Evolutionary conservation across 805 yeast genomes (phyloP), one percentile per base, ranked within the genome.

Genomic region (Brettanomyces sp.): DNA sequence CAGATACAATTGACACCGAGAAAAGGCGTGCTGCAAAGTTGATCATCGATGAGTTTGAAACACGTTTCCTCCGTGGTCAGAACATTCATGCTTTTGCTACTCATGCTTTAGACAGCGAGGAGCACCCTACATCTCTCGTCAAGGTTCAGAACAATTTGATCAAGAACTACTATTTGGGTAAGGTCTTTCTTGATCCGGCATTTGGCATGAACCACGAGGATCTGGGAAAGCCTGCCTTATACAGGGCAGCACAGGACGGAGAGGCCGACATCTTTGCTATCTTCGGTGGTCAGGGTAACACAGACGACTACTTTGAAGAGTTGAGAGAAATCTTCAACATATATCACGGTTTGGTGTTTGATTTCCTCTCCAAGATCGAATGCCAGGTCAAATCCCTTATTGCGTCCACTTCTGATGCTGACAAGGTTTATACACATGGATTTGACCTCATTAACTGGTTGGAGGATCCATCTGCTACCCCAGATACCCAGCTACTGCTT

Each of bases 251-350:
- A 45, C 77, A 76, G n/a, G 60, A 70, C 44, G 72, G 73, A 48
- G 67, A 74, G 43, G 86, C 90, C 40, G 71, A 74, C 49, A 66
- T 90, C 47, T 79, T 76, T 49, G 95, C 97, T 52, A 80, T 93
- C 55, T 93, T 91, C 59, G 99, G 99, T 64, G 99, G 99, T 60
- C 99, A 93, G 73, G 99, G 99, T 68, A 91, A 88, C 72, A 82
- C 95, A 45, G 98, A 93, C 63, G 97, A 93, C 64, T 93, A 88
- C 72, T 93, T 93, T 57, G 96, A 90, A 64, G 99, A 93, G 72
- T 77, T 93, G 63, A 81, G 95, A 64, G 95, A 88, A 53, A 65
- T 90, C 49, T 83, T 85, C 72, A 70, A 77, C 52, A 74, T 81
- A 48, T 93, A 93, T 73, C 74, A 81, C 53, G 85, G 86, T 25